Percentiles rank a stretch among this genome's conserved stretches.
Evolutionary conservation across 192 early-diverging fungal genomes (phyloP).

Genomic region (Coemansia sp.): DNA sequence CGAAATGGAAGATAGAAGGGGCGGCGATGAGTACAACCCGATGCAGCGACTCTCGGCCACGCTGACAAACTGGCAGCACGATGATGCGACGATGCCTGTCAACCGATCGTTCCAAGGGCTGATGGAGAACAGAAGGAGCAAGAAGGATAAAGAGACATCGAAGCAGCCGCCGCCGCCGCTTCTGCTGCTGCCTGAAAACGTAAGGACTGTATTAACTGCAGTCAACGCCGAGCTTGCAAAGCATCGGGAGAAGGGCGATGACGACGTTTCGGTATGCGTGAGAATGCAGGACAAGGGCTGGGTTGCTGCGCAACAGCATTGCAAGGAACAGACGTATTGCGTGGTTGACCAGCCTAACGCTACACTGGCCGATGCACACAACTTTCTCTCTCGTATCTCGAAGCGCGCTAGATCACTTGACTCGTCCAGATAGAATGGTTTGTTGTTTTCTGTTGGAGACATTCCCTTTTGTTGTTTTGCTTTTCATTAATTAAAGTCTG

Average conservation of each 20-base stretch:
- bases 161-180: background rate
- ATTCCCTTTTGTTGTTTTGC: conserved; percentile 1
- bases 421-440: background rate
- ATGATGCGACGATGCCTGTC: conserved; percentile 5
- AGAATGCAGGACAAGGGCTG: conserved; percentile 55
- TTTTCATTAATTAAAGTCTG: background rate
- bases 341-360: conserved; percentile 51
- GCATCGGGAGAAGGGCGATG: background rate
- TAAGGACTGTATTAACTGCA: conserved; percentile 25
- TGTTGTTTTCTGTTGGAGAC: background rate
- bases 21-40: background rate
- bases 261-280: conserved; percentile 22
- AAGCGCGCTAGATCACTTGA: conserved; percentile 14
- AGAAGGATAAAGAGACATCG: background rate
- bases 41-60: conserved; percentile 2
- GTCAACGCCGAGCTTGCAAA: conserved; percentile 23
- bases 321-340: conserved; percentile 20
- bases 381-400: conserved; percentile 21
- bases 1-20: background rate
- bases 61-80: conserved; percentile 18
- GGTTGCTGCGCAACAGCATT: conserved; percentile 27
- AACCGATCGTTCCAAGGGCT: conserved; percentile 31
- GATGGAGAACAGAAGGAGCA: background rate
- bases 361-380: conserved; percentile 46
- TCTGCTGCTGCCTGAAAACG: conserved; percentile 9